Percentiles rank a stretch among this genome's conserved stretches.
These are phyloP conservation scores for Gardenia jasminoides DNA, from an alignment of 257 asterid genomes.

Conservation along the genomic window DNA sequence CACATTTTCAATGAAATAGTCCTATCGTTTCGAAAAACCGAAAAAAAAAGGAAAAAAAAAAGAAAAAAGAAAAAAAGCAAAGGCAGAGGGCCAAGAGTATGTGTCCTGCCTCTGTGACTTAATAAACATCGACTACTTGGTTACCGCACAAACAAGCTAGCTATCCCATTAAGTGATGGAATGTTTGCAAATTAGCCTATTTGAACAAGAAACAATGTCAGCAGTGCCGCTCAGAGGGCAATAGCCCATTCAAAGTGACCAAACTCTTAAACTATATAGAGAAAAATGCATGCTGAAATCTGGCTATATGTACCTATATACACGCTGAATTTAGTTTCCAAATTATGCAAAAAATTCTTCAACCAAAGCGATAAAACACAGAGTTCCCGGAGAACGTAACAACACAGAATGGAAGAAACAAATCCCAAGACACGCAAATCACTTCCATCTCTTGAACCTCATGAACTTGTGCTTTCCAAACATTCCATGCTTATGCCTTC, in stretches of 20 bases:
- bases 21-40: too few species aligned
- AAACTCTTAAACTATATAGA: neutral
- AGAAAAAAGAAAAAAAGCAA: too few species aligned
- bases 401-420: neutral
- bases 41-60: too few species aligned
- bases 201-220: neutral
- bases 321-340: neutral
- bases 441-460: conserved; percentile 52
- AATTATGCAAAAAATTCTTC: neutral
- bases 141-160: neutral
- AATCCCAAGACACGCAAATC: neutral
- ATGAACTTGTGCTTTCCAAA: conserved; percentile 42
- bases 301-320: neutral
- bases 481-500: conserved; percentile 23
- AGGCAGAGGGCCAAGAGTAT: too few species aligned
- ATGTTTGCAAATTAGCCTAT: neutral
- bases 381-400: neutral
- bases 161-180: neutral
- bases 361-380: neutral
- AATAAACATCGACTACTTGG: neutral
- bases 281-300: neutral
- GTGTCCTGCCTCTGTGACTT: neutral
- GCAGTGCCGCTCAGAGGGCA: neutral
- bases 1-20: too few species aligned
- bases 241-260: neutral